phyloP scores from a whole-genome alignment of 1,284 basidiomycete genomes.

The Salmacisia buchloeana region DNA sequence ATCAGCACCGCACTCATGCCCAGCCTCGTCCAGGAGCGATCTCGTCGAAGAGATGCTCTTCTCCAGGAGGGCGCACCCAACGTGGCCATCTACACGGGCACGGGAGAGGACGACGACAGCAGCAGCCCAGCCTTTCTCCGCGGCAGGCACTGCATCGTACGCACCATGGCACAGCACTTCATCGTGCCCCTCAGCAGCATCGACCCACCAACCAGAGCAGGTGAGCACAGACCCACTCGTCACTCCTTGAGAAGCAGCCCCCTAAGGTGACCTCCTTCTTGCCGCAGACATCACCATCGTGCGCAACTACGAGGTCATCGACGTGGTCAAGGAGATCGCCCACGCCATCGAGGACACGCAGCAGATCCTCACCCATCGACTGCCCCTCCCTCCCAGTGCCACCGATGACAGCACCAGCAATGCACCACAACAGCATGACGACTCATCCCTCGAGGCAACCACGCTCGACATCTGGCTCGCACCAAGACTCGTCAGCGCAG shows the following conservation, averaged over 20 bases:
- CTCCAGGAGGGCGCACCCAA: neutral
- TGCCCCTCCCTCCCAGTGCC: neutral
- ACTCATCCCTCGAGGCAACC: conserved; percentile 18
- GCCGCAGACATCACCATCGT: neutral
- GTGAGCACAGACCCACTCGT: conserved; percentile 2
- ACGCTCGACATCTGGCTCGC: conserved; percentile 36
- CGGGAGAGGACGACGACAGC: neutral
- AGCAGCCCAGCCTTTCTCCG: neutral
- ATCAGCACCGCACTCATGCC: neutral
- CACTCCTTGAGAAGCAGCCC: neutral
- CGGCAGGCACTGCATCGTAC: neutral
- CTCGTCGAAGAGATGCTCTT: neutral
- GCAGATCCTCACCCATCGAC: neutral
- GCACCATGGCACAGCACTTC: conserved; percentile 7
- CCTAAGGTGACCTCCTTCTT: neutral
- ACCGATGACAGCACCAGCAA: neutral
- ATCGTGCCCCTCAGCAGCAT: conserved; percentile 10
- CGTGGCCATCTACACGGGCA: neutral
- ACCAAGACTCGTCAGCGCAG: conserved; percentile 25
- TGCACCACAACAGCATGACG: neutral
- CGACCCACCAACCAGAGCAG: neutral
- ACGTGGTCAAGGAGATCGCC: neutral
- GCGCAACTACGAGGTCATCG: conserved; percentile 6
- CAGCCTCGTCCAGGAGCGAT: neutral
- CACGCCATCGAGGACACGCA: neutral